Evolutionary conservation across 371 early-diverging fungal genomes (phyloP), one percentile per base, ranked within the genome.

Genomic region (Mycotypha africana): DNA sequence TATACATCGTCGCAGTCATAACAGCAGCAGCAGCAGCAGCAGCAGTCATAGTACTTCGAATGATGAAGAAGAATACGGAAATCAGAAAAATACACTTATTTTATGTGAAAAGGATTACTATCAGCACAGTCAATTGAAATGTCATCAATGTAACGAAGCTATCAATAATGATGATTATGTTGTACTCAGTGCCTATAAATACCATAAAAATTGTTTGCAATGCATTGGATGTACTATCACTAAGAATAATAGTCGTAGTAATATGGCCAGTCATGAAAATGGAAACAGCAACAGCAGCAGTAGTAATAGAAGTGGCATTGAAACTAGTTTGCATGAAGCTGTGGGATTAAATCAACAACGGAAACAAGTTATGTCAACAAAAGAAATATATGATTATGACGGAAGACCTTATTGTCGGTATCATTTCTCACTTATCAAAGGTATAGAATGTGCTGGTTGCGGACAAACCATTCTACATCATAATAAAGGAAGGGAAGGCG

Each of bases 371-470:
- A 35, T 35, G 17, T 6, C 35, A n/a, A 35, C n/a, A 64, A 90
- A n/a, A 14, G 56, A 82, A 85, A 2, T 91, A 89, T 65, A 89
- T 58, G 93, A 93, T 51, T 86, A 89, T 51, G 85, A 92, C 41
- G 84, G 82, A 33, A 69, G 82, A 36, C 86, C 91, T n/a, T 93
- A 84, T 65, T 96, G 96, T 62, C 85, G 89, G 46, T 82, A 82
- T 49, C 95, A 95, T 62, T 96, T 91, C 65, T 92, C 93, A 1
- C 64, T 81, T 26, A 65, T 82, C 16, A 87, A 81, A 45, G 92
- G 95, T 12, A 77, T 81, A 23, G 84, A 84, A 47, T 96, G 96
- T 58, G 79, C 85, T 2, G 95, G 94, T 9, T 96, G 96, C 60
- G 73, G 81, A 43, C 86, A 85, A 32, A 85, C 91, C 15, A 89